phyloP scores from a whole-genome alignment of 73 alveolate genomes.

The Breviolum minutum region DNA sequence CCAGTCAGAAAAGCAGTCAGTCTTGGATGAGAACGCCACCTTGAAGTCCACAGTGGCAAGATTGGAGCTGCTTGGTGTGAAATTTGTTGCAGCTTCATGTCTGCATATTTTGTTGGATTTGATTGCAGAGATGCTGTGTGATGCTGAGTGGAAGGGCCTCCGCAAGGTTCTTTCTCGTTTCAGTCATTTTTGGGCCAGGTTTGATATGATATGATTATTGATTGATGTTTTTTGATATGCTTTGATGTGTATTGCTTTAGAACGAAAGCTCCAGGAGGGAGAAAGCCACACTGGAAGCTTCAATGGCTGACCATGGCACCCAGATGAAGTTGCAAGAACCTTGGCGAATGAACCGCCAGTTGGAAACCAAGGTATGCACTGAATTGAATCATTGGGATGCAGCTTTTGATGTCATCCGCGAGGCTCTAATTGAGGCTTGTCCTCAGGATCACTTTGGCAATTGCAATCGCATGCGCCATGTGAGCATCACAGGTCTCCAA shows the following conservation, averaged over 20 bases:
- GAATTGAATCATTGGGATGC: neutral
- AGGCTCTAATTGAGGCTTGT: constrained; percentile 29
- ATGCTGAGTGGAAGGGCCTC: neutral
- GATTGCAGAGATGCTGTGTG: neutral
- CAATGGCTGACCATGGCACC: constrained; percentile 43
- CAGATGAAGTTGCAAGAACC: constrained; percentile 75
- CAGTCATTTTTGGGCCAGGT: neutral
- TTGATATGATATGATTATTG: neutral
- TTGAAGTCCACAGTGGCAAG: neutral
- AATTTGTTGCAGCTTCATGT: neutral
- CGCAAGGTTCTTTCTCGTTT: neutral
- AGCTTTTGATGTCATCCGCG: constrained; percentile 1
- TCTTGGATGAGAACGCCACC: neutral
- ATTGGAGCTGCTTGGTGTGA: neutral
- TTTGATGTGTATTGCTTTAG: neutral
- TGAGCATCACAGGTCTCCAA: neutral
- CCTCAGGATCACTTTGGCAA: constrained; percentile 8
- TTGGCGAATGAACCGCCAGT: constrained; percentile 61
- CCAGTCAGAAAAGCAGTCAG: neutral
- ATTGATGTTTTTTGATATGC: neutral
- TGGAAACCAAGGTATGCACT: neutral
- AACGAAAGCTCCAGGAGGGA: neutral
- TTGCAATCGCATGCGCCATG: constrained; percentile 2
- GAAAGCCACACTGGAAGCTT: neutral
- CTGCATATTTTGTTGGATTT: neutral